phyloP scores from a whole-genome alignment of 352 stramenopile genomes.

The Phytophthora tubulina region DNA sequence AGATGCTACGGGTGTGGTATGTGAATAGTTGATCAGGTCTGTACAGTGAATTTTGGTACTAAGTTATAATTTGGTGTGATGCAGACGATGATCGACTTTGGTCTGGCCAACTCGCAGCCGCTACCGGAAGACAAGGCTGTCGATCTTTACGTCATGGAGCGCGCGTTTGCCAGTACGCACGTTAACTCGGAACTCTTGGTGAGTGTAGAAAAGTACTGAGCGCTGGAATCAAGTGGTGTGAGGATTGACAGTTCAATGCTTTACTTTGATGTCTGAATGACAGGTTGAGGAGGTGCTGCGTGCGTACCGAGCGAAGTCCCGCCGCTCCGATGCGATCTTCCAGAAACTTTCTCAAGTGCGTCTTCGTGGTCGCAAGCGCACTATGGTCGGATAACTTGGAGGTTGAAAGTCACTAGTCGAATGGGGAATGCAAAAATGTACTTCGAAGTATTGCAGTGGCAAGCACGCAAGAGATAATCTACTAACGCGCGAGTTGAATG shows the following conservation, averaged over 20 bases:
- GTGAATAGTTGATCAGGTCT: slow-evolving; percentile 11
- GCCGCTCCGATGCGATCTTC: slow-evolving; percentile 80
- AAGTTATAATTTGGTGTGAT: slow-evolving; percentile 6
- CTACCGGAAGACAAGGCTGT: slow-evolving; percentile 93
- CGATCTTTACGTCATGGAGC: slow-evolving; percentile 94
- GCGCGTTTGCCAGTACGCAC: slow-evolving; percentile 92
- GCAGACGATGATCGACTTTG: slow-evolving; percentile 89
- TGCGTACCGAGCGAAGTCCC: slow-evolving; percentile 87
- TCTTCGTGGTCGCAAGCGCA: slow-evolving; percentile 90
- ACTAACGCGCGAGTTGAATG: not conserved
- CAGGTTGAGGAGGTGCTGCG: slow-evolving; percentile 86
- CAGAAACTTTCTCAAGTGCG: slow-evolving; percentile 91
- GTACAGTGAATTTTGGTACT: not conserved
- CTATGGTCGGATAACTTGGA: slow-evolving; percentile 87
- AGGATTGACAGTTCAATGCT: slow-evolving; percentile 6
- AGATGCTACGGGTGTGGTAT: slow-evolving; percentile 70
- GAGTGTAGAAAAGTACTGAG: slow-evolving; percentile 2
- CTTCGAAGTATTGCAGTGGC: not conserved
- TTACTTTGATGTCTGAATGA: not conserved
- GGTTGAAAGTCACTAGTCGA: not conserved
- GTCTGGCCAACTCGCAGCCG: slow-evolving; percentile 84
- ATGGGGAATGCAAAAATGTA: not conserved
- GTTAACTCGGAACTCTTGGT: slow-evolving; percentile 86
- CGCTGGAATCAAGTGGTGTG: not conserved
- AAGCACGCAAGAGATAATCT: not conserved